Conservation (phyloP, 2,329 filamentous ascomycete species). For the Aplosporella prunicola region DNA sequence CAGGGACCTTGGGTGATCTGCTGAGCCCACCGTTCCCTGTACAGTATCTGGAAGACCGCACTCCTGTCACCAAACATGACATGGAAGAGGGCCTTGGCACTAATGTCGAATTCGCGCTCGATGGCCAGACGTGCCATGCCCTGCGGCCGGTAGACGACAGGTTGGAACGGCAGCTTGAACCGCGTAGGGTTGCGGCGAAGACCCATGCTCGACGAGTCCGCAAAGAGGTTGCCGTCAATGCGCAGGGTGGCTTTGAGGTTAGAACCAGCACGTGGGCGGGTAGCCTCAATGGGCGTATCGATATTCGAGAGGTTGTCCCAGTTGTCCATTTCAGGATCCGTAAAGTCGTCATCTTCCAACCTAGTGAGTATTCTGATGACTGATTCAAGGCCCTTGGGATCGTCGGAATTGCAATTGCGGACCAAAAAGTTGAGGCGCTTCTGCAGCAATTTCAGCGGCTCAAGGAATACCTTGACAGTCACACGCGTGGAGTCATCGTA, state of each 20-base stretch:
- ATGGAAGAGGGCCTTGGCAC: slow-evolving; percentile 89
- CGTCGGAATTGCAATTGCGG: slow-evolving; percentile 64
- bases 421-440: slow-evolving; percentile 77
- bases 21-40: slow-evolving; percentile 52
- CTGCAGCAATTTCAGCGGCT: slow-evolving; percentile 74
- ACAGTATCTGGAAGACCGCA: slow-evolving; percentile 83
- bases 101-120: slow-evolving; percentile 79
- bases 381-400: slow-evolving; percentile 58
- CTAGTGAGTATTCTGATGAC: slow-evolving; percentile 63
- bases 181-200: slow-evolving; percentile 47
- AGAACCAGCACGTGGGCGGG: slow-evolving; percentile 13
- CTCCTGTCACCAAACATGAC: slow-evolving; percentile 95
- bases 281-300: slow-evolving; percentile 49
- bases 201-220: slow-evolving; percentile 28
- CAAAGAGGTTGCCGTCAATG: slow-evolving; percentile 52
- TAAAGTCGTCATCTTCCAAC: slow-evolving; percentile 55
- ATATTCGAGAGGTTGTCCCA: slow-evolving; percentile 71
- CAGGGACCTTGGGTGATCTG: slow-evolving; percentile 77
- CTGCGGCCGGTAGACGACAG: slow-evolving; percentile 74
- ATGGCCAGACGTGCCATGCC: slow-evolving; percentile 67
- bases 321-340: slow-evolving; percentile 71
- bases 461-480: slow-evolving; percentile 86
- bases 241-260: slow-evolving; percentile 47
- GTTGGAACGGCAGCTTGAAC: slow-evolving; percentile 70
- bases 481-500: slow-evolving; percentile 60